Base-by-base conservation (phyloP, 2,329 filamentous ascomycete species). In the Fusarium abutilonis region DNA sequence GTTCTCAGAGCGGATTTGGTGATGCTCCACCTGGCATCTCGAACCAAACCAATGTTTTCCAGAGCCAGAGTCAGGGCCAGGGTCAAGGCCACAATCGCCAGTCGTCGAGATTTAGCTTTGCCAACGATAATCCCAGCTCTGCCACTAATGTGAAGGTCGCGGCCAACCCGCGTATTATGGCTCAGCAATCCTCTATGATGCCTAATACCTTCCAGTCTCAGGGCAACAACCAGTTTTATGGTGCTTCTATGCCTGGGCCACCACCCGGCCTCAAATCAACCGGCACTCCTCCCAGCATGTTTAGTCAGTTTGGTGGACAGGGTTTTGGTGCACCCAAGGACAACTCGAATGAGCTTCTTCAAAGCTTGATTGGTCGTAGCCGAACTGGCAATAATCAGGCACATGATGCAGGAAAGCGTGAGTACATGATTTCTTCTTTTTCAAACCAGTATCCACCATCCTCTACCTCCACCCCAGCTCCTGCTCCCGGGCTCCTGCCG, bases 241-340 rank as follows among this genome's bases (percentile, higher is more conserved):
- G 89, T 43, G 89, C 87, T 50, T 91, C 91, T 9, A 92, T 97
- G 71, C 92, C 96, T 70, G 94, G 93, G 4, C 95, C 96, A 26
- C 95, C 95, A 57, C 96, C 95, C 1, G 95, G 95, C 9, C 82
- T 99, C 26, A 99, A 99, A 79, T 96, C 94, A 19, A 93, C 93
- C 3, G 92, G 93, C 38, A 98, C 94, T 15, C 94, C 95, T 55
- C 94, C 95, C 14, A 93, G 91, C 69, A 95, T 97, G 86, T 98
- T 97, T 76, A 91, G 92, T 28, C 93, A 97, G 43, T 97, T 97
- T 74, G 91, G 91, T 40, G 89, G 85, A 61, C 81, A 84, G 45
- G 87, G 87, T 38, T 91, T 96, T 68, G 83, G 85, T 60, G 78
- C 83, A 58, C 87, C 88, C 60, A 93, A 95, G 77, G 93, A 96